phyloP scores from a whole-genome alignment of 768 basidiomycete species.

The Pilatotrama ljubarskyi region DNA sequence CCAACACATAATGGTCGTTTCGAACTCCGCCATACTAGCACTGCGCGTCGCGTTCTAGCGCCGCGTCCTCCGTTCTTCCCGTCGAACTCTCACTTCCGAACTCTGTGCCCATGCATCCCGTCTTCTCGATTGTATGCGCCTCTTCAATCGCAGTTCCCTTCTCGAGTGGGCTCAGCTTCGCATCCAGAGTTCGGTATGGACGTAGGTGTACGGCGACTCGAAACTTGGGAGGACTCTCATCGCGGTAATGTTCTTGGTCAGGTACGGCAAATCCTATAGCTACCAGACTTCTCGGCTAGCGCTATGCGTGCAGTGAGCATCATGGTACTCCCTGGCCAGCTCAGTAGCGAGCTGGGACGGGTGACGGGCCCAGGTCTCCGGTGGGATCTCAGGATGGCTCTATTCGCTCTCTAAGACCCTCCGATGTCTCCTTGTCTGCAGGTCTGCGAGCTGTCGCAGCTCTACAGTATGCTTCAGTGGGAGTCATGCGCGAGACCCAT shows the following conservation, averaged over 20 bases:
- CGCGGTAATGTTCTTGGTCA: background rate
- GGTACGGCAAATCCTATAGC: background rate
- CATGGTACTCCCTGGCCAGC: background rate
- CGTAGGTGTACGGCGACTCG: too few species aligned
- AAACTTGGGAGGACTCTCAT: background rate
- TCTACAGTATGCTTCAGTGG: too few species aligned
- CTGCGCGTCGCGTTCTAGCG: constrained; percentile 16
- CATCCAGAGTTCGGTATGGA: background rate
- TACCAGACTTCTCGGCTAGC: constrained; percentile 3
- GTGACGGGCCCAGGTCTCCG: background rate
- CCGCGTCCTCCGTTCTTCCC: constrained; percentile 12
- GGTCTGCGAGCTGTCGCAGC: too few species aligned
- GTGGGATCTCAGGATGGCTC: background rate
- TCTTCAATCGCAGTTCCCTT: background rate
- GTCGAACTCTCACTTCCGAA: background rate
- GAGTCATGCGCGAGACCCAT: too few species aligned
- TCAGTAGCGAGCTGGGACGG: too few species aligned
- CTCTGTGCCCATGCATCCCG: background rate
- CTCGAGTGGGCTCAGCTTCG: background rate
- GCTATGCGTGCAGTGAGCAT: background rate
- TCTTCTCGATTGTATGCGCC: background rate
- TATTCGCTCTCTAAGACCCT: too few species aligned
- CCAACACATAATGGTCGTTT: constrained; percentile 20
- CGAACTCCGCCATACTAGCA: constrained; percentile 17
- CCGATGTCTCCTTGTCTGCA: too few species aligned